These are phyloP conservation scores for Rutstroemia sp. DNA, from an alignment of 2,329 filamentous ascomycete genomes.

Conservation along the genomic window DNA sequence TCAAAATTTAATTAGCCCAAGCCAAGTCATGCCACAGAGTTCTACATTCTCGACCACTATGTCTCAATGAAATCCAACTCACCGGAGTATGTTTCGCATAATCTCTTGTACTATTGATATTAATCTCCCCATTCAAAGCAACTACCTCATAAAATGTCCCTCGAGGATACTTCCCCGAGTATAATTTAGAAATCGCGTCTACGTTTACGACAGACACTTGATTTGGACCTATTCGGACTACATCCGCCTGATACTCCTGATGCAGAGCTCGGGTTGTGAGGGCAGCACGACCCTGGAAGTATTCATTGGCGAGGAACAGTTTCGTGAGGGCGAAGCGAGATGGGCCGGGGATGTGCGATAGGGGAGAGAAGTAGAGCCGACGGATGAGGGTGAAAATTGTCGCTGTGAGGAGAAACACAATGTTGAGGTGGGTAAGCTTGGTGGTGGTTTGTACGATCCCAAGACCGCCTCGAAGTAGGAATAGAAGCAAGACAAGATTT, in stretches of 20 bases:
- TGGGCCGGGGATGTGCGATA: conserved; percentile 21
- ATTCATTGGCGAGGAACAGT: conserved; percentile 15
- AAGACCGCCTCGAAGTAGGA: not conserved
- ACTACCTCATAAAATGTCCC: conserved; percentile 13
- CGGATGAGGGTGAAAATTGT: conserved; percentile 9
- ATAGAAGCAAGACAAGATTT: not conserved
- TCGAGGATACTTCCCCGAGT: conserved; percentile 14
- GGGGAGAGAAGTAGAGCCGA: conserved; percentile 17
- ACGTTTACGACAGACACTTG: conserved; percentile 26
- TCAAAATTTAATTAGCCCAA: not conserved
- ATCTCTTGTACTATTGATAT: conserved; percentile 12
- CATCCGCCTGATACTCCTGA: conserved; percentile 21
- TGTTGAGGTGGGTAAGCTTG: not conserved
- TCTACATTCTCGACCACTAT: not conserved
- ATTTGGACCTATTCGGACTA: conserved; percentile 15
- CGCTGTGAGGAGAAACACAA: conserved; percentile 7
- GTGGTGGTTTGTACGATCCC: not conserved
- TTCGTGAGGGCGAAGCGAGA: conserved; percentile 21
- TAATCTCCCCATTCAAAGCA: conserved; percentile 10
- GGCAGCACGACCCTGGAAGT: conserved; percentile 10
- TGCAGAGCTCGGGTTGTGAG: conserved; percentile 16
- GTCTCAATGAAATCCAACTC: not conserved
- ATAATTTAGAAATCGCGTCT: conserved; percentile 13
- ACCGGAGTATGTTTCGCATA: conserved; percentile 9
- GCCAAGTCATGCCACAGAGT: too few species aligned